A percentile compares a stretch with the other conserved stretches of the same genome.
Evolutionary conservation across 2,329 filamentous ascomycete genomes (phyloP).

Genomic region (Botrytis medusae): DNA sequence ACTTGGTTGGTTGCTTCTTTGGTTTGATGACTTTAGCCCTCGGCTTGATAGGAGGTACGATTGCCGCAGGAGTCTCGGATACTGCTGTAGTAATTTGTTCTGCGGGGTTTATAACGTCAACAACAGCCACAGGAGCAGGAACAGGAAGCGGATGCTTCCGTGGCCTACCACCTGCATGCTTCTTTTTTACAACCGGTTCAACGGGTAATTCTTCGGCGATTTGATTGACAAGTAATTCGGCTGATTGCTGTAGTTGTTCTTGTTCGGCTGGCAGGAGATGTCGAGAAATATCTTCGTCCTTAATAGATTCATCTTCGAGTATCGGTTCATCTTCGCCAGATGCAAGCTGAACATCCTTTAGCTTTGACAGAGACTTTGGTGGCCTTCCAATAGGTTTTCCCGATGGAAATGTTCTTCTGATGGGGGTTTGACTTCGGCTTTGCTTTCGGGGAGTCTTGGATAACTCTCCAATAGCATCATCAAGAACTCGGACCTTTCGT

Average conservation of each 20-base stretch:
- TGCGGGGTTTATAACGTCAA: constrained; percentile 12
- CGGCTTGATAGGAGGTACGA: constrained; percentile 20
- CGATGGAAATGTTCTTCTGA: constrained; percentile 34
- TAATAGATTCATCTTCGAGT: constrained; percentile 19
- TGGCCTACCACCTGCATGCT: constrained; percentile 30
- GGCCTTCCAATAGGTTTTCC: constrained; percentile 40
- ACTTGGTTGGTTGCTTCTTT: constrained; percentile 24
- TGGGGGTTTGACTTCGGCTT: constrained; percentile 31
- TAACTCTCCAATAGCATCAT: constrained; percentile 27
- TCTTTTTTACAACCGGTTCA: constrained; percentile 26
- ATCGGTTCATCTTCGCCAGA: constrained; percentile 23
- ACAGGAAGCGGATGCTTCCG: constrained; percentile 24
- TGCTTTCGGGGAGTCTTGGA: constrained; percentile 23
- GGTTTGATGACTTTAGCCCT: constrained; percentile 23
- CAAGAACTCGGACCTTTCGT: constrained; percentile 32
- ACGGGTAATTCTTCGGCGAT: constrained; percentile 19
- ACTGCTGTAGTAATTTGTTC: constrained; percentile 9
- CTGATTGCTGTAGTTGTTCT: constrained; percentile 33
- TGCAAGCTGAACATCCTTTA: constrained; percentile 32
- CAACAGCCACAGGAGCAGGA: constrained; percentile 12
- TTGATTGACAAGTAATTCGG: constrained; percentile 32
- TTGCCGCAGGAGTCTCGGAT: constrained; percentile 1
- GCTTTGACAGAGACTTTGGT: constrained; percentile 35
- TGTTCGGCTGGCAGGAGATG: constrained; percentile 31
- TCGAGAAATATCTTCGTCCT: constrained; percentile 23